These are phyloP conservation scores for Rosa multiflora DNA, from an alignment of 306 rosid genomes.

Conservation along the genomic window DNA sequence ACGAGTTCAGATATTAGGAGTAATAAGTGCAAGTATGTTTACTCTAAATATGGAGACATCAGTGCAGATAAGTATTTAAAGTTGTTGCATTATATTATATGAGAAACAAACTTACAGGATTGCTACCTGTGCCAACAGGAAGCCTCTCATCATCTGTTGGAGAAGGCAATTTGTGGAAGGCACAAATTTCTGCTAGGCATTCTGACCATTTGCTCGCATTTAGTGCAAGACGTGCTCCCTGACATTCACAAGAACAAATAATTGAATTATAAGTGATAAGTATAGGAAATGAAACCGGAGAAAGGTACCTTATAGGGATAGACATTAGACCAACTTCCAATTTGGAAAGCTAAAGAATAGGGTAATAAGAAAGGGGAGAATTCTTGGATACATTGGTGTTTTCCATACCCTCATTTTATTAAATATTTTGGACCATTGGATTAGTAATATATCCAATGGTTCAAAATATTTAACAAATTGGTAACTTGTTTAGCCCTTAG, in stretches of 20 bases:
- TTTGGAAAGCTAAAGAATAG: slow-evolving; percentile 15
- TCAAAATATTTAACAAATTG: too few species aligned
- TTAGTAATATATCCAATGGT: too few species aligned
- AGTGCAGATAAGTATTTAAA: slow-evolving; percentile 21
- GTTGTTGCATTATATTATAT: background rate
- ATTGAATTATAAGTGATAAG: background rate
- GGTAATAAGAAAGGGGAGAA: slow-evolving; percentile 18
- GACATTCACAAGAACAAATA: slow-evolving; percentile 26
- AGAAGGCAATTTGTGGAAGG: slow-evolving; percentile 63
- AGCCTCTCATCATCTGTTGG: slow-evolving; percentile 85
- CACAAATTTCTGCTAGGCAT: slow-evolving; percentile 64
- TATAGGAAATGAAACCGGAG: slow-evolving; percentile 14
- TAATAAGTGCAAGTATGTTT: background rate
- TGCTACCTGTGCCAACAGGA: slow-evolving; percentile 97
- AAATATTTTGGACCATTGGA: too few species aligned
- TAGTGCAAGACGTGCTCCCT: slow-evolving; percentile 93
- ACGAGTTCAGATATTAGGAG: background rate
- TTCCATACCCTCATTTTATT: too few species aligned
- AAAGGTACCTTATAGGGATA: too few species aligned
- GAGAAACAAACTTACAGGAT: slow-evolving; percentile 73
- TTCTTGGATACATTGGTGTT: too few species aligned
- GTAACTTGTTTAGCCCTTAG: too few species aligned
- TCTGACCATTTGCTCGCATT: slow-evolving; percentile 75
- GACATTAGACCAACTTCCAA: too few species aligned
- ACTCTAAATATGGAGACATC: background rate